phyloP scores from a whole-genome alignment of 83 land plant genomes.

The Picea abies region DNA sequence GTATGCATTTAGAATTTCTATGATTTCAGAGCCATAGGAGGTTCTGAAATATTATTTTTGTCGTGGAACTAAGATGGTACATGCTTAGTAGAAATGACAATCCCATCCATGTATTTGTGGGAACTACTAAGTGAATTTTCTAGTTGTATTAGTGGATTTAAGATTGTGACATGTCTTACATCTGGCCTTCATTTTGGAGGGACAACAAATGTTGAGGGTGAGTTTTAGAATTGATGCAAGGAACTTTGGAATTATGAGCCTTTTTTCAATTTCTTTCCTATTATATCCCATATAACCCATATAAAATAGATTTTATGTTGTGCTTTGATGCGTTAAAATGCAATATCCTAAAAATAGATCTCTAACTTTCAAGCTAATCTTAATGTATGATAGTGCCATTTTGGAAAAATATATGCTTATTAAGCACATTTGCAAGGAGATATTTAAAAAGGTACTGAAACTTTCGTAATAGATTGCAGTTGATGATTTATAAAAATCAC shows the following conservation, averaged over 20 bases:
- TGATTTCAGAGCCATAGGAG: neutral
- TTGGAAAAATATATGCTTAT: neutral
- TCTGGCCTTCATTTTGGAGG: slow-evolving; percentile 1
- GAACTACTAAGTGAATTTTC: neutral
- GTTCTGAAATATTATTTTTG: slow-evolving; percentile 4
- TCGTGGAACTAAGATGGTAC: slow-evolving; percentile 4
- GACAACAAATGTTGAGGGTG: neutral
- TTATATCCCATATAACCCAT: neutral
- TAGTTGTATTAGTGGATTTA: neutral
- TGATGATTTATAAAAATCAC: neutral
- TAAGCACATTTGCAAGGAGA: neutral
- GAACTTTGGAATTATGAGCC: neutral
- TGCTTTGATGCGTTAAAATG: neutral
- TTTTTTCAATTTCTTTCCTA: neutral
- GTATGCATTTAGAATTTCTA: neutral
- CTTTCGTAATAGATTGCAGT: neutral
- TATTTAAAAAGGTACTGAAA: neutral
- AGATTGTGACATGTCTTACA: neutral
- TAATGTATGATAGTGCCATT: neutral
- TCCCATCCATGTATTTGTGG: neutral
- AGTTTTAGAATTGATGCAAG: neutral
- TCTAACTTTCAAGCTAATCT: neutral
- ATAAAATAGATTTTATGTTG: neutral
- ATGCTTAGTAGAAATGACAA: neutral
- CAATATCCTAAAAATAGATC: neutral